phyloP scores from a whole-genome alignment of 2,329 filamentous ascomycete species.

The Aspergillus phoenicis region DNA sequence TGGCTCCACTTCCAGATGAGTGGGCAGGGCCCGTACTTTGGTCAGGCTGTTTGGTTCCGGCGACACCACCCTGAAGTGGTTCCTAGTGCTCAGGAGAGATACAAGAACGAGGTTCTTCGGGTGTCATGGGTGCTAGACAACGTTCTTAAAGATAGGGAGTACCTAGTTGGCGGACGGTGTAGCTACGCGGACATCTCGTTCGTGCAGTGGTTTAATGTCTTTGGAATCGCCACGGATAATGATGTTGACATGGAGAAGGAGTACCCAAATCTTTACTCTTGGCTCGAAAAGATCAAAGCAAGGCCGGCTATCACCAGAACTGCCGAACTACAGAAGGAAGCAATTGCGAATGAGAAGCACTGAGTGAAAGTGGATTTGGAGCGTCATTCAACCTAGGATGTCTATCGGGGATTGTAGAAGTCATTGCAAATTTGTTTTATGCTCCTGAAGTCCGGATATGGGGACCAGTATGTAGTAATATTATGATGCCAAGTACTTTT shows the following conservation, averaged over 20 bases:
- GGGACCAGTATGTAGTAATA: too few relatives aligned
- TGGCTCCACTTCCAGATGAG: constrained; percentile 51
- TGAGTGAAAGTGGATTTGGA: neutral
- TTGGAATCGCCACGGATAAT: constrained; percentile 12
- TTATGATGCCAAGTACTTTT: too few relatives aligned
- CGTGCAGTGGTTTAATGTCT: constrained; percentile 38
- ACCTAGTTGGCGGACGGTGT: constrained; percentile 47
- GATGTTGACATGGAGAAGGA: constrained; percentile 32
- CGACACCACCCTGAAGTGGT: constrained; percentile 48
- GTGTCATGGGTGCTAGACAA: constrained; percentile 49
- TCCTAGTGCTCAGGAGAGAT: constrained; percentile 48
- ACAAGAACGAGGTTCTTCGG: constrained; percentile 48
- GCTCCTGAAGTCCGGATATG: too few relatives aligned
- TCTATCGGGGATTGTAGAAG: too few relatives aligned
- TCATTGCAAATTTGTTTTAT: too few relatives aligned
- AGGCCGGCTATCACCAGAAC: constrained; percentile 30
- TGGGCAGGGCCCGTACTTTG: constrained; percentile 55
- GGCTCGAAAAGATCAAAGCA: constrained; percentile 33
- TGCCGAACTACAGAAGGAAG: constrained; percentile 22
- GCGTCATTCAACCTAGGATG: neutral
- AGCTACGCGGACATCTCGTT: constrained; percentile 49
- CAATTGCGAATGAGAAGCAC: neutral
- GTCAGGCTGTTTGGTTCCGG: constrained; percentile 50
- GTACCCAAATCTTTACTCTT: constrained; percentile 33
- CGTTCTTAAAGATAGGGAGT: constrained; percentile 40